Evolutionary conservation across 306 rosid species (phyloP), one percentile per base, ranked within the genome.

Genomic region (Lagenaria siceraria): DNA sequence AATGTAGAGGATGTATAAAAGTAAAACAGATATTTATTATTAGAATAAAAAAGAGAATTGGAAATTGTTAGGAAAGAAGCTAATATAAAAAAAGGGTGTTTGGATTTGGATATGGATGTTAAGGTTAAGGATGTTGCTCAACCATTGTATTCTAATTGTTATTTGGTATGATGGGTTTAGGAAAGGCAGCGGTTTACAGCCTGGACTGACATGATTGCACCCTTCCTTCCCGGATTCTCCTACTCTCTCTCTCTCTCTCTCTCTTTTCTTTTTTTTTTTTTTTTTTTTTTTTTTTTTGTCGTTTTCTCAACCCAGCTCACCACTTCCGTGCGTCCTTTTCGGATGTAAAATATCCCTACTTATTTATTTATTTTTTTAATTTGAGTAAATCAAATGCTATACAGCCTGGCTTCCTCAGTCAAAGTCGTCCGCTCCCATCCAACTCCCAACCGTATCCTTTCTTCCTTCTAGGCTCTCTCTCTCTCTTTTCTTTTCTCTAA

Each of bases 271-370:
- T 29, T 29, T 29, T 29, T 29, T 29, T 29, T 29, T 29, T 27
- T 29, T 13, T 22, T 2, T 33, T 2, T 2, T 33, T 3, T 13
- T 7, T 7, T 33, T 0, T 24, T 69, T 69, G 35, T 43, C 75
- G 35, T 69, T 69, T 69, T 69, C 2, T 9, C 6, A 14, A 29
- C 70, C 21, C 70, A 31, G 43, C 70, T 62, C 70, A 31, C 43
- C 70, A 62, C 70, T 62, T 62, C 70, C 70, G 42, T 33, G 42
- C 70, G 70, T 62, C 70, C 70, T 62, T 62, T 62, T 62, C 70
- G 42, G 40, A 62, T 31, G 70, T 62, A 29, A 62, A 62, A 62
- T 62, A 62, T 62, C 70, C 43, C 43, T 62, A 31, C 6, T 31
- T 0, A 6, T 12, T 62, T 62, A 4, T 29, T 6, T 24, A 15